These are phyloP conservation scores for Talaromyces marneffei DNA, from an alignment of 2,329 filamentous ascomycete genomes.

Conservation along the genomic window DNA sequence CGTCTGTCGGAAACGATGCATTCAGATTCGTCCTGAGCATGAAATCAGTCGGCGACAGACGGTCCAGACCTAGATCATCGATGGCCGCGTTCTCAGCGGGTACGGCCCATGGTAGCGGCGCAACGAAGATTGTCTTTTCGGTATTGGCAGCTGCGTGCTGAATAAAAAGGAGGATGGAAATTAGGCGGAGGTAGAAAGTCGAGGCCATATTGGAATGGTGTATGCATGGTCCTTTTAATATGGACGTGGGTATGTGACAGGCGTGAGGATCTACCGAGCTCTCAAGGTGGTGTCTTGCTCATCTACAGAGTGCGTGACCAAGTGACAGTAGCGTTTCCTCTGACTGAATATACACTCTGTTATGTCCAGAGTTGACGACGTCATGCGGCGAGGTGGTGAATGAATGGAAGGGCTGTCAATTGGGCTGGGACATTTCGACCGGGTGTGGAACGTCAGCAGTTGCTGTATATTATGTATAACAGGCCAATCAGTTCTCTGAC, in stretches of 20 bases:
- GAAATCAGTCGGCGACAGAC: constrained; percentile 54
- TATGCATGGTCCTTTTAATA: not conserved
- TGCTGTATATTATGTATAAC: not conserved
- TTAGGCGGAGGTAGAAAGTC: constrained; percentile 9
- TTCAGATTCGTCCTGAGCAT: constrained; percentile 59
- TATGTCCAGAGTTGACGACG: not conserved
- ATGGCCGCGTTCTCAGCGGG: constrained; percentile 53
- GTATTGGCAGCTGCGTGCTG: constrained; percentile 59
- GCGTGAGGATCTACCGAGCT: not conserved
- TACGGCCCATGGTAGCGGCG: constrained; percentile 54
- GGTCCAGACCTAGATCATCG: constrained; percentile 56
- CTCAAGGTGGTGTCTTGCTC: not conserved
- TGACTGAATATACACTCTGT: not conserved
- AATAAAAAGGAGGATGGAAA: constrained; percentile 13
- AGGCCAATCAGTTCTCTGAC: too few species aligned
- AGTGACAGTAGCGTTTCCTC: not conserved
- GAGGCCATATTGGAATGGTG: not conserved
- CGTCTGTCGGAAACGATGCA: constrained; percentile 59
- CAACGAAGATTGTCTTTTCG: constrained; percentile 86
- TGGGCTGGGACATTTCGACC: not conserved
- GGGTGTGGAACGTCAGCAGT: not conserved
- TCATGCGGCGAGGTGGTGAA: not conserved
- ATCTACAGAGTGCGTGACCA: not conserved
- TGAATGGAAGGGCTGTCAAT: not conserved
- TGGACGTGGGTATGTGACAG: not conserved